Base-by-base conservation (phyloP, 2,329 filamentous ascomycete species). In the Fusarium torulosum region DNA sequence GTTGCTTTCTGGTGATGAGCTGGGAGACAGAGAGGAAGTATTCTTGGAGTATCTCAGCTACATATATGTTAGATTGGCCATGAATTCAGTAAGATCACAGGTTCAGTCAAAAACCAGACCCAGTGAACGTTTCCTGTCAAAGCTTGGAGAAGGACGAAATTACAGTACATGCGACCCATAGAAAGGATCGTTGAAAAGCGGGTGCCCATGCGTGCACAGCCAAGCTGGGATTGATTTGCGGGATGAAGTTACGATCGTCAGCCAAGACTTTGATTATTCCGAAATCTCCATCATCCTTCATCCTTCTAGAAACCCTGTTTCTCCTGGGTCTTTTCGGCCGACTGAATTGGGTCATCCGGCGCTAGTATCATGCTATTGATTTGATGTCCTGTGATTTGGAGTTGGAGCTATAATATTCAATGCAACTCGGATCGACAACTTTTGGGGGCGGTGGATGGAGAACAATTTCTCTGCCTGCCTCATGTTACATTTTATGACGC, bases 91-190 rank as follows among this genome's bases (percentile, higher is more conserved):
- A 13, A 14, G 27, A 35, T 52, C 14, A 15, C 35, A 25, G 31
- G 6, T 21, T 7, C 21, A 25, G 23, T 27, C 20, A 4, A 25
- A 33, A 10, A 5, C n/a, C 19, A 8, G 14, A 13, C 13, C 11
- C 3, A 7, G 20, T 20, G 4, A n/a, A 5, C 7, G 5, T 41
- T 19, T n/a, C 23, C 13, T 9, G 3, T 35, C 45, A 35, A n/a
- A 6, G 35, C 20, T 25, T 20, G 25, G 23, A 27, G 17, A 8
- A 27, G 46, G 35, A 42, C 3, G 45, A 56, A 21, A 56, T 53
- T 53, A 15, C 53, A 53, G 53, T 53, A 53, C 46, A 41, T 33
- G 14, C 13, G 53, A 10, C 14, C 53, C 53, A 56, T 53, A 53
- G 45, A 53, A 55, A 41, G 53, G 37, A 53, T 27, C 53, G 9